Evolutionary conservation across 2,329 filamentous ascomycete genomes (phyloP).

Genomic region (Cordyceps farinosa): DNA sequence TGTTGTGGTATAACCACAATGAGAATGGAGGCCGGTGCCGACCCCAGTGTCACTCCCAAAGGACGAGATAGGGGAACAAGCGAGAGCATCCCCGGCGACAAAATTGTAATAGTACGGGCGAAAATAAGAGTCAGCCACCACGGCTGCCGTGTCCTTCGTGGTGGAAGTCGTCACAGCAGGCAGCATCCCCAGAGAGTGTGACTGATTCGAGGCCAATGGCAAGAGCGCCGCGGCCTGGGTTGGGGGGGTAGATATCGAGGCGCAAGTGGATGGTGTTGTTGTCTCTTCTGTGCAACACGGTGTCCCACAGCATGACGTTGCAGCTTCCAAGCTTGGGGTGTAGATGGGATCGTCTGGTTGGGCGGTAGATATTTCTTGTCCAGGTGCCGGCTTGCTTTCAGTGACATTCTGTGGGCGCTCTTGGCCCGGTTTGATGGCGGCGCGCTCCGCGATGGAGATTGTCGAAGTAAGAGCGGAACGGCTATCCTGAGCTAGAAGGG

Average conservation of each 20-base stretch:
- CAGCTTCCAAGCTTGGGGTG: neutral
- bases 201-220: constrained; percentile 3
- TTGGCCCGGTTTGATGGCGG: neutral
- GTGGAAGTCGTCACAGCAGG: neutral
- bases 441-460: neutral
- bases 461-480: neutral
- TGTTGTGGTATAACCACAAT: constrained; percentile 18
- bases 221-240: constrained; percentile 6
- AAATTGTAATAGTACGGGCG: neutral
- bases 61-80: neutral
- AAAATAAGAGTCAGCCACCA: neutral
- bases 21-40: neutral
- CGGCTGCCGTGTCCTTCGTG: neutral
- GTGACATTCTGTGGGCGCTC: neutral
- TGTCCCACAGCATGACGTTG: neutral
- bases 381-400: neutral
- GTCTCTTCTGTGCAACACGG: neutral
- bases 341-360: neutral
- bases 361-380: neutral
- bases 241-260: neutral
- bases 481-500: neutral
- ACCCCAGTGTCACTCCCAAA: neutral
- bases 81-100: neutral
- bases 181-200: neutral
- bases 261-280: neutral